These are phyloP conservation scores for Zizania latifolia DNA, from an alignment of 176 grass and related monocot genomes.

Conservation along the genomic window DNA sequence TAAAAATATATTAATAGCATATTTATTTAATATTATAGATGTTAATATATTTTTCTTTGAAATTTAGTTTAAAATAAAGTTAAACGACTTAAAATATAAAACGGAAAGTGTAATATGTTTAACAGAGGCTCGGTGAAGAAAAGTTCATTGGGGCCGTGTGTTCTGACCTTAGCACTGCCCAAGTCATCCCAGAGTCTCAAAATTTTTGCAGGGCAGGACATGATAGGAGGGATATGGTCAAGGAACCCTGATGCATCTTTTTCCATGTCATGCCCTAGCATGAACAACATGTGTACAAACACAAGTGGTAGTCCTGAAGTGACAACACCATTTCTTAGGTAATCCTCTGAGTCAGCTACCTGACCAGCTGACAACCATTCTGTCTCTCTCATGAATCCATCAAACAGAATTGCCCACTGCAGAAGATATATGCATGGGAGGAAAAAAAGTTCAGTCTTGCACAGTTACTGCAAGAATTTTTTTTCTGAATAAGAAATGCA, in stretches of 20 bases:
- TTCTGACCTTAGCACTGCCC: slow-evolving; percentile 51
- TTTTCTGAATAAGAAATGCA: not conserved
- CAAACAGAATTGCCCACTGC: slow-evolving; percentile 54
- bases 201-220: slow-evolving; percentile 50
- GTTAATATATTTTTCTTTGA: too few species aligned
- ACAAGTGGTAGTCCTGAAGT: slow-evolving; percentile 35
- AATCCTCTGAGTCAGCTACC: slow-evolving; percentile 31
- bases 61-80: too few species aligned
- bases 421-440: not conserved
- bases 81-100: too few species aligned
- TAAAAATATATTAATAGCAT: too few species aligned
- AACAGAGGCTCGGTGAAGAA: not conserved
- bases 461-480: not conserved
- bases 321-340: slow-evolving; percentile 39
- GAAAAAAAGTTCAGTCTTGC: not conserved
- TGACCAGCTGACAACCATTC: slow-evolving; percentile 44
- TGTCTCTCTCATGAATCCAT: slow-evolving; percentile 56
- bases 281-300: not conserved
- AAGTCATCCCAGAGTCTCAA: slow-evolving; percentile 66
- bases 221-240: not conserved
- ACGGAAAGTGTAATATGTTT: too few species aligned
- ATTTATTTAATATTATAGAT: too few species aligned
- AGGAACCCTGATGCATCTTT: not conserved
- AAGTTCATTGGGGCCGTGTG: not conserved
- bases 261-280: slow-evolving; percentile 36